A percentile compares a stretch with the other conserved stretches of the same genome.
phyloP scores from a whole-genome alignment of 2,329 filamentous ascomycete species.

The Metarhizium album region DNA sequence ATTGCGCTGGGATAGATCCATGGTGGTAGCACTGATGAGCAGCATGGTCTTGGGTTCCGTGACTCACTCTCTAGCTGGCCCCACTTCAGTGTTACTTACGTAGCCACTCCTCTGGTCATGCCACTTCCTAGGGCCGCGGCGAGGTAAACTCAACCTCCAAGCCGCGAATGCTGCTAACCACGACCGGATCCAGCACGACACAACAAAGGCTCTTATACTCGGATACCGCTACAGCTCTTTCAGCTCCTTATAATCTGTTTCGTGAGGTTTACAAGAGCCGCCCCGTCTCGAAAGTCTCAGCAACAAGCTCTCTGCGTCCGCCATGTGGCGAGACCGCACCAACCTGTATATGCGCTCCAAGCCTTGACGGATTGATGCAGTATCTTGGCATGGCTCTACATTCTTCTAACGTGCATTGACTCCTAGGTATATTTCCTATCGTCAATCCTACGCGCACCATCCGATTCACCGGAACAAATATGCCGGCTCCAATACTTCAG shows the following conservation, averaged over 20 bases:
- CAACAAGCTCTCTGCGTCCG: conserved; percentile 36
- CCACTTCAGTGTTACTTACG: too few relatives aligned
- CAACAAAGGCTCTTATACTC: not conserved
- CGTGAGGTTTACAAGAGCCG: not conserved
- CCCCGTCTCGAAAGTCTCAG: conserved; percentile 15
- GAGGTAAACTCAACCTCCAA: not conserved
- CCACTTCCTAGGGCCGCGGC: not conserved
- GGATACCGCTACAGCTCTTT: not conserved
- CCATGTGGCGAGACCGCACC: conserved; percentile 98
- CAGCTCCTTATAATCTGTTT: not conserved
- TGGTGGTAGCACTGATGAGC: too few relatives aligned
- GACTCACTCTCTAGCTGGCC: too few relatives aligned
- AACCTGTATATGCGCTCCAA: conserved; percentile 62
- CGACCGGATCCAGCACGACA: not conserved
- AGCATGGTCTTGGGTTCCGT: too few relatives aligned
- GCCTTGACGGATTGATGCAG: not conserved
- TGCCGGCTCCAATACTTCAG: conserved; percentile 31
- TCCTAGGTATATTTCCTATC: conserved; percentile 93
- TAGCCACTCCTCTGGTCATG: too few relatives aligned
- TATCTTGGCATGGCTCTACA: conserved; percentile 1
- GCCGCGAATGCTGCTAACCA: too few relatives aligned
- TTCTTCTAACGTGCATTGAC: not conserved
- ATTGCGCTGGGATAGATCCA: too few relatives aligned
- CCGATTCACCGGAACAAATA: conserved; percentile 76
- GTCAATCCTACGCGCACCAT: conserved; percentile 94